These are phyloP conservation scores for Tritrichomonas foetus DNA, from an alignment of 208 protist genomes.

Conservation along the genomic window DNA sequence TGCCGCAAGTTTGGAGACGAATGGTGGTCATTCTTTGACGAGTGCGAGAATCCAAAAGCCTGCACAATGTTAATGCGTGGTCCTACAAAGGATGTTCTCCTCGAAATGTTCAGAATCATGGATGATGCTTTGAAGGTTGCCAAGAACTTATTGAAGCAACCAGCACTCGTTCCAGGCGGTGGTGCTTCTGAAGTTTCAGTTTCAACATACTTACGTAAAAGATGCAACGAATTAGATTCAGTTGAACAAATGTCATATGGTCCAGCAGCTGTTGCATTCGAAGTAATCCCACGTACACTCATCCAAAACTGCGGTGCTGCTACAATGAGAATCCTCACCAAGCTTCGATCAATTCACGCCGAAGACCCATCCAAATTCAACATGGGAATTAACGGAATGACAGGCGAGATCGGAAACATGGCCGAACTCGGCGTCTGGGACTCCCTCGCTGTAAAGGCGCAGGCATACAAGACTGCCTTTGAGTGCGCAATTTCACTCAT, in stretches of 20 bases:
- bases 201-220: conserved; percentile 75
- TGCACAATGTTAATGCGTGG: conserved; percentile 98
- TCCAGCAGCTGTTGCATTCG: conserved; percentile 58
- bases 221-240: conserved; percentile 83
- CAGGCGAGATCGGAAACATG: conserved; percentile 58
- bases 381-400: conserved; percentile 93
- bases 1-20: conserved; percentile 67
- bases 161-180: conserved; percentile 92
- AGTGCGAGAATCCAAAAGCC: conserved; percentile 92
- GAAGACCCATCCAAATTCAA: conserved; percentile 65
- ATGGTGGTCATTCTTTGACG: conserved; percentile 97
- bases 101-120: conserved; percentile 97
- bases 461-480: conserved; percentile 66
- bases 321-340: conserved; percentile 91
- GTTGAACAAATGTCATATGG: conserved; percentile 84
- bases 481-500: conserved; percentile 90
- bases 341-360: conserved; percentile 73
- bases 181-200: conserved; percentile 92
- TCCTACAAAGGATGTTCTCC: conserved; percentile 97
- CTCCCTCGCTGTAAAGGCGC: conserved; percentile 89
- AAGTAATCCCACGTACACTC: conserved; percentile 84
- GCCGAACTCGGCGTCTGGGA: conserved; percentile 89
- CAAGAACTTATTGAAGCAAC: conserved; percentile 89
- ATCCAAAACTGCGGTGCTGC: conserved; percentile 98
- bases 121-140: conserved; percentile 97